Evolutionary conservation across 2,329 filamentous ascomycete genomes (phyloP).

Genomic region (Kalaharituber pfeilii): DNA sequence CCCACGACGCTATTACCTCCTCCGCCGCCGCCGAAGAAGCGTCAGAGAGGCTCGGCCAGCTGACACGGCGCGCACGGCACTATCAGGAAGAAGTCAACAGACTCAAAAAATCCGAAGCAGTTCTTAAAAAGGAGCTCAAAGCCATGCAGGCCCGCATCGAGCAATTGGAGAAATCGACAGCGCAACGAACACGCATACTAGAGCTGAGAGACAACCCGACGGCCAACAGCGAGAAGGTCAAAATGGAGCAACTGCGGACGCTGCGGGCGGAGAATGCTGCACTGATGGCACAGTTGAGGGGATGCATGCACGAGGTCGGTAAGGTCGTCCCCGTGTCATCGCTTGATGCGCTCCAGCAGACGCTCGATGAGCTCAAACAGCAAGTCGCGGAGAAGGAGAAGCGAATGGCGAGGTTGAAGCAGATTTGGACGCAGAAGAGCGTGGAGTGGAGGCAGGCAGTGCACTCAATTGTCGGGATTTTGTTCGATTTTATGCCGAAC

Average conservation of each 20-base stretch:
- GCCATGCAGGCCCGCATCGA: slow-evolving; percentile 35
- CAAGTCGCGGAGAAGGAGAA: slow-evolving; percentile 53
- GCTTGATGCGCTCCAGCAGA: background rate
- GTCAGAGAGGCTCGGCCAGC: slow-evolving; percentile 57
- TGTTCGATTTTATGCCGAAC: slow-evolving; percentile 90
- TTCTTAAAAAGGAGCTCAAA: slow-evolving; percentile 54
- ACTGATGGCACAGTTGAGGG: slow-evolving; percentile 53
- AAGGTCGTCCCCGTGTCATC: slow-evolving; percentile 33
- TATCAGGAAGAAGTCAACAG: slow-evolving; percentile 40
- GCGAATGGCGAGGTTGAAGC: slow-evolving; percentile 65
- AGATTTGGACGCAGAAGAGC: slow-evolving; percentile 82
- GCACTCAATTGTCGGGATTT: slow-evolving; percentile 80
- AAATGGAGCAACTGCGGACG: slow-evolving; percentile 57
- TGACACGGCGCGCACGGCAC: slow-evolving; percentile 33
- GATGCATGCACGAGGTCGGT: slow-evolving; percentile 55
- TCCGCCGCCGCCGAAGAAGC: slow-evolving; percentile 42
- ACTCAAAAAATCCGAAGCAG: slow-evolving; percentile 57
- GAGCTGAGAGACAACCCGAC: slow-evolving; percentile 87
- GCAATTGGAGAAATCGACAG: slow-evolving; percentile 45
- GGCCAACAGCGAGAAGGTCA: slow-evolving; percentile 65
- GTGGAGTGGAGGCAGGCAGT: slow-evolving; percentile 93
- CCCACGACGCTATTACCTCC: background rate
- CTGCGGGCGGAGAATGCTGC: slow-evolving; percentile 72
- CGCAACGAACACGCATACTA: slow-evolving; percentile 50
- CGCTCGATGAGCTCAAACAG: background rate